Evolutionary conservation across 805 yeast species (phyloP).

Genomic region (Metschnikowia kofuensis): DNA sequence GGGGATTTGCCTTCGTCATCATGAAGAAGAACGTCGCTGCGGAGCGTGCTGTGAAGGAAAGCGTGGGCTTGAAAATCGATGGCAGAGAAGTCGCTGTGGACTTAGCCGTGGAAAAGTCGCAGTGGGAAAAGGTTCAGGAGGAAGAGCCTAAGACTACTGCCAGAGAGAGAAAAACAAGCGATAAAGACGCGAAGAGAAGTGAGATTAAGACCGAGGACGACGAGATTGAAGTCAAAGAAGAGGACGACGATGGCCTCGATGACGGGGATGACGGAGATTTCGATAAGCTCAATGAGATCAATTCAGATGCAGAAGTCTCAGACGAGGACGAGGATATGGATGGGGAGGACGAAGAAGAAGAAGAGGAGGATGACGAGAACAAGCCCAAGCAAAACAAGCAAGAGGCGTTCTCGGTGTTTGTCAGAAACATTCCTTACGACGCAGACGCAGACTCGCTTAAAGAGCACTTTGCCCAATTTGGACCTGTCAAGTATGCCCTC

Average conservation of each 20-base stretch:
- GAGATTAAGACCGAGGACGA: constrained; percentile 25
- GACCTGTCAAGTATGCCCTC: constrained; percentile 85
- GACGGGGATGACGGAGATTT: constrained; percentile 24
- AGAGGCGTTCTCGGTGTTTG: constrained; percentile 73
- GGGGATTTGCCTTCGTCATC: constrained; percentile 92
- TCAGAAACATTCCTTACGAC: constrained; percentile 92
- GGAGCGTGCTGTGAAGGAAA: constrained; percentile 71
- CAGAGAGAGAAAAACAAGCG: constrained; percentile 36
- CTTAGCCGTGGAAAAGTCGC: constrained; percentile 83
- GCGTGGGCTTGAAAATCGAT: constrained; percentile 72
- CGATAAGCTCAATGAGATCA: constrained; percentile 15
- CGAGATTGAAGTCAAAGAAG: constrained; percentile 30
- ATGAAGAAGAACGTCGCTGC: constrained; percentile 81
- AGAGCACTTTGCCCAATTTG: constrained; percentile 80
- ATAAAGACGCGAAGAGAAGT: constrained; percentile 37
- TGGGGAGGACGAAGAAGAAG: constrained; percentile 27
- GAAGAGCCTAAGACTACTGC: constrained; percentile 5
- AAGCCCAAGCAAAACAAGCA: constrained; percentile 53
- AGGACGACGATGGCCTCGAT: constrained; percentile 33
- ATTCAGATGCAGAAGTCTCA: constrained; percentile 9
- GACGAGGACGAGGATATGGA: constrained; percentile 28
- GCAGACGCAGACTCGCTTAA: constrained; percentile 76
- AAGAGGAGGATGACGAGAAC: constrained; percentile 20
- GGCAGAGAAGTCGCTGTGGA: constrained; percentile 94
- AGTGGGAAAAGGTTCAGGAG: constrained; percentile 63